Percentiles rank a stretch among this genome's conserved stretches.
Conservation (phyloP, 164 flowering plant genomes). For the Tetracentron sinense region DNA sequence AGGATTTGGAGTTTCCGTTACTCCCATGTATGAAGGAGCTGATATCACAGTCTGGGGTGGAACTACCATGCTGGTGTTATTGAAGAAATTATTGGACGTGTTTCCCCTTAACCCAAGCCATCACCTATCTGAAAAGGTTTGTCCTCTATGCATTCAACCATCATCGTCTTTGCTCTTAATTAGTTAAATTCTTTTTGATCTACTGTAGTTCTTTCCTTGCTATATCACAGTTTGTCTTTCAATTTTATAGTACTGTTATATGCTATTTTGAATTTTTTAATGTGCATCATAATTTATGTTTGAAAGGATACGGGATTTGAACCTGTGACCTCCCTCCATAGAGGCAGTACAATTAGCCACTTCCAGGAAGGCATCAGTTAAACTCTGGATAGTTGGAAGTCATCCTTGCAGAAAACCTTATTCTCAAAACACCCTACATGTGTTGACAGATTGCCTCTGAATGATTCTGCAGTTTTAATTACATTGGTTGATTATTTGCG, state of each 20-base stretch:
- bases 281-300: background rate
- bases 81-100: slow-evolving; percentile 48
- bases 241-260: background rate
- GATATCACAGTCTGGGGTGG: slow-evolving; percentile 23
- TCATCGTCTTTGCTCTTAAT: background rate
- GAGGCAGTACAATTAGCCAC: too few relatives aligned
- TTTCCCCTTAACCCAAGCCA: slow-evolving; percentile 59
- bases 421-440: too few relatives aligned
- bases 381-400: background rate
- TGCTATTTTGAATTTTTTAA: background rate
- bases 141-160: background rate
- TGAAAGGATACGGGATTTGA: too few relatives aligned
- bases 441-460: too few relatives aligned
- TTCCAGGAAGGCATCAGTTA: too few relatives aligned
- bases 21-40: slow-evolving; percentile 18
- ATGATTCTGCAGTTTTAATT: too few relatives aligned
- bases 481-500: too few relatives aligned
- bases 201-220: background rate
- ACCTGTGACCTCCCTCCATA: too few relatives aligned
- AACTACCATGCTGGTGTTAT: slow-evolving; percentile 24
- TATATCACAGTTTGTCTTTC: background rate
- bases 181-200: background rate
- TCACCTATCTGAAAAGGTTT: slow-evolving; percentile 56
- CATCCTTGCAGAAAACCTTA: too few relatives aligned
- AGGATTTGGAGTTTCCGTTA: slow-evolving; percentile 16